These are phyloP conservation scores for Globisporangium parvum DNA, from an alignment of 352 stramenopile species.

Conservation along the genomic window DNA sequence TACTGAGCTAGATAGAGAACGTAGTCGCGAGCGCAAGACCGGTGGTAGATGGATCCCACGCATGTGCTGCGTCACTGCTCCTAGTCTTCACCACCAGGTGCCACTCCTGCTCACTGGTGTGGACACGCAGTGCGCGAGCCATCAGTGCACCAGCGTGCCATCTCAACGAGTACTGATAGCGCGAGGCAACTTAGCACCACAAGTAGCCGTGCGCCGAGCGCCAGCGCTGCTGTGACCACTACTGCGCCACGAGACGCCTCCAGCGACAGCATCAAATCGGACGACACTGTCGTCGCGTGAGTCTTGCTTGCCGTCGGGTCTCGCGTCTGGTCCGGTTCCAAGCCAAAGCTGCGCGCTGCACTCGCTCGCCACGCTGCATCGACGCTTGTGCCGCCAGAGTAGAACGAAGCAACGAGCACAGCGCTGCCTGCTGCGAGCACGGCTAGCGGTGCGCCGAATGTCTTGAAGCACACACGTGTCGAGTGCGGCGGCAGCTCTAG, in stretches of 20 bases:
- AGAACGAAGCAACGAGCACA: slow-evolving; percentile 12
- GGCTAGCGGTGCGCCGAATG: slow-evolving; percentile 10
- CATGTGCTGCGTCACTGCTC: no score
- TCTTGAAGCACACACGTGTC: slow-evolving; percentile 11
- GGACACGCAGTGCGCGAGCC: no score
- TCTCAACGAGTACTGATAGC: slow-evolving; percentile 7
- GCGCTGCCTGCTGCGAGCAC: slow-evolving; percentile 10
- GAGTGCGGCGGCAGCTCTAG: slow-evolving; percentile 9
- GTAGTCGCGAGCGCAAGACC: neutral
- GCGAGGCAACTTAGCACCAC: slow-evolving; percentile 24
- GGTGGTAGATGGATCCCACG: no score
- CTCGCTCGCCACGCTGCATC: no score
- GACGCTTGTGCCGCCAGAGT: neutral
- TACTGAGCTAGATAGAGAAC: slow-evolving; percentile 22
- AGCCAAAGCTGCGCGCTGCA: no score
- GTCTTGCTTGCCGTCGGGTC: no score
- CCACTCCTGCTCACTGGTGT: no score
- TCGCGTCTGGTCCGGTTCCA: neutral
- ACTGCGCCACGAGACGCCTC: no score
- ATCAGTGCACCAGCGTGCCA: slow-evolving; percentile 2
- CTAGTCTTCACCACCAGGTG: no score
- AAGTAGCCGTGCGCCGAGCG: slow-evolving; percentile 13
- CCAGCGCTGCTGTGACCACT: neutral
- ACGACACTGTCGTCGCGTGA: no score
- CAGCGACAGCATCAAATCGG: no score